Percentiles rank a stretch among this genome's conserved stretches.
phyloP scores from a whole-genome alignment of 2,329 filamentous ascomycete genomes.

The Aspergillus persii region DNA sequence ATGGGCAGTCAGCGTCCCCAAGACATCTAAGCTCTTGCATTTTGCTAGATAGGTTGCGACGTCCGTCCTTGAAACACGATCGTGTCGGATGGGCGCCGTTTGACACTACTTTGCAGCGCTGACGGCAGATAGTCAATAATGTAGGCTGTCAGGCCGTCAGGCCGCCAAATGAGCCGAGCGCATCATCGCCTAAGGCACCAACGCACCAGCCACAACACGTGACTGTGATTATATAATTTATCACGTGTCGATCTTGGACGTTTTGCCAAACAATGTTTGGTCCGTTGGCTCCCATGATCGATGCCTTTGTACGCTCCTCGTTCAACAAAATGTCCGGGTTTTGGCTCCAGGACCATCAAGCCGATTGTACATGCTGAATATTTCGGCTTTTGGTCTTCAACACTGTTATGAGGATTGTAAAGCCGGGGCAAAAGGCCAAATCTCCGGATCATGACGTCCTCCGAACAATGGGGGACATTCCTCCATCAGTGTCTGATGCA shows the following conservation, averaged over 20 bases:
- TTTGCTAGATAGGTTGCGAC: no score
- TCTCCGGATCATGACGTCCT: constrained; percentile 24
- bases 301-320: background rate
- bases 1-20: no score
- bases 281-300: background rate
- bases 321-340: background rate
- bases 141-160: background rate
- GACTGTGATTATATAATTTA: background rate
- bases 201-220: background rate
- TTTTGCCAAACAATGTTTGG: background rate
- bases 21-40: no score
- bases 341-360: background rate
- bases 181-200: background rate
- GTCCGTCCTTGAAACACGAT: no score
- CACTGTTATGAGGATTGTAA: background rate
- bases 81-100: no score
- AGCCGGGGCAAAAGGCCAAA: background rate
- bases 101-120: background rate
- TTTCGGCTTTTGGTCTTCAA: background rate
- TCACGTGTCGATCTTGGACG: background rate
- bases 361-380: background rate
- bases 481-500: constrained; percentile 37
- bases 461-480: constrained; percentile 39
- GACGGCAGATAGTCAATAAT: background rate
- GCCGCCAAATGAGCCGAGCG: background rate